phyloP scores from a whole-genome alignment of 1,284 basidiomycete genomes.

The Puccinia horiana region DNA sequence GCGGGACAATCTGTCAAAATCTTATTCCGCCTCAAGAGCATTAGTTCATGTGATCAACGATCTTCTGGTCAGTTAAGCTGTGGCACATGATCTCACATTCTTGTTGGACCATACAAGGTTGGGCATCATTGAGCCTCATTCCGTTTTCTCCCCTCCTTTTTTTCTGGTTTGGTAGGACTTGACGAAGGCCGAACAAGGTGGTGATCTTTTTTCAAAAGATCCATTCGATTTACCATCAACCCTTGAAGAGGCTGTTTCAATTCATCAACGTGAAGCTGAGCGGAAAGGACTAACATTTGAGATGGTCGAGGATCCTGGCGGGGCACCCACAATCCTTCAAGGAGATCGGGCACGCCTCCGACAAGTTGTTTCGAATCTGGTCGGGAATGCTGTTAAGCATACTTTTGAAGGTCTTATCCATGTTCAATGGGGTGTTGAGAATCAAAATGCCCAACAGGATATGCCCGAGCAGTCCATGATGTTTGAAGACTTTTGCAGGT shows the following conservation, averaged over 20 bases:
- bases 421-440: constrained; percentile 65
- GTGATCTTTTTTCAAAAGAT: constrained; percentile 77
- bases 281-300: constrained; percentile 70
- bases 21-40: constrained; percentile 70
- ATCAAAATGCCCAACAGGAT: constrained; percentile 48
- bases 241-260: constrained; percentile 69
- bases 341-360: constrained; percentile 67
- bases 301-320: constrained; percentile 59
- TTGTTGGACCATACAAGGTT: not conserved
- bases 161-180: constrained; percentile 64
- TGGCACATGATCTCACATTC: too few species aligned
- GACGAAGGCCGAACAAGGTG: constrained; percentile 76
- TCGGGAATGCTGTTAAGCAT: constrained; percentile 82
- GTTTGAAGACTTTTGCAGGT: constrained; percentile 33
- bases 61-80: constrained; percentile 64
- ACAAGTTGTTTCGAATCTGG: constrained; percentile 78
- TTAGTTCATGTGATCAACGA: constrained; percentile 80
- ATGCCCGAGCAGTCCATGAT: constrained; percentile 17
- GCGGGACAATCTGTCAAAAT: constrained; percentile 74
- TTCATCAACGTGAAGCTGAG: constrained; percentile 69
- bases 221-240: constrained; percentile 73
- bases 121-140: not conserved
- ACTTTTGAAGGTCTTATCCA: constrained; percentile 69
- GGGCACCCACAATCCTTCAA: constrained; percentile 53
- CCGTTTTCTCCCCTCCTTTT: not conserved